Percentiles rank a stretch among this genome's conserved stretches.
These are phyloP conservation scores for Trichoderma asperelloides DNA, from an alignment of 495 filamentous ascomycete species.

Conservation along the genomic window DNA sequence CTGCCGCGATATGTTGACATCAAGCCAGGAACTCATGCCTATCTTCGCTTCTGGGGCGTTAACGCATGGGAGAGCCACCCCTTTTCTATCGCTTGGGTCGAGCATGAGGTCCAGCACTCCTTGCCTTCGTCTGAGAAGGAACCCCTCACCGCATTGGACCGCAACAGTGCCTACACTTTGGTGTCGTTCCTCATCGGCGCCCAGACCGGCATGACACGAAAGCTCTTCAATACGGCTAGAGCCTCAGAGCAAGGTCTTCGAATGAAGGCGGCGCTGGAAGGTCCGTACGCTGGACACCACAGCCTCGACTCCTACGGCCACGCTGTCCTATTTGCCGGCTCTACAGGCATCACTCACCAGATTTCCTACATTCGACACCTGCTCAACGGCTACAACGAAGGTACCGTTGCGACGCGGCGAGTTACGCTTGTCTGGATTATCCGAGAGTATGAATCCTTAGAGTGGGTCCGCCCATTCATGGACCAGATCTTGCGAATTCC, in stretches of 20 bases:
- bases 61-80: slow-evolving; percentile 83
- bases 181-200: slow-evolving; percentile 76
- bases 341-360: slow-evolving; percentile 91
- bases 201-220: slow-evolving; percentile 79
- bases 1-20: slow-evolving; percentile 69
- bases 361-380: slow-evolving; percentile 80
- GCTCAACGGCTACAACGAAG: slow-evolving; percentile 60
- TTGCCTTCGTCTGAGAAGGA: slow-evolving; percentile 17
- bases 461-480: slow-evolving; percentile 95
- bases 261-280: slow-evolving; percentile 56
- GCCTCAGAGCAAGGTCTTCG: slow-evolving; percentile 16
- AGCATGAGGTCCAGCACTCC: slow-evolving; percentile 26
- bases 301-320: slow-evolving; percentile 85
- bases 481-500: slow-evolving; percentile 73
- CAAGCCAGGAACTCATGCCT: slow-evolving; percentile 78
- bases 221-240: slow-evolving; percentile 51
- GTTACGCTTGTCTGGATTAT: slow-evolving; percentile 87
- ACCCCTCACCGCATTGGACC: slow-evolving; percentile 12
- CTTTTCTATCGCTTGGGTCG: slow-evolving; percentile 85
- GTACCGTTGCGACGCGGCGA: slow-evolving; percentile 69
- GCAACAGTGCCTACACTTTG: slow-evolving; percentile 33
- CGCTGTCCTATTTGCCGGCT: slow-evolving; percentile 80
- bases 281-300: slow-evolving; percentile 79
- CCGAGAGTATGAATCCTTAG: slow-evolving; percentile 73
- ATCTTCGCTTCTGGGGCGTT: slow-evolving; percentile 70